Percentiles rank a stretch among this genome's conserved stretches.
Evolutionary conservation across 228 moss, liverwort and hornwort genomes (phyloP).

Genomic region (Sphagnum magellanicum): DNA sequence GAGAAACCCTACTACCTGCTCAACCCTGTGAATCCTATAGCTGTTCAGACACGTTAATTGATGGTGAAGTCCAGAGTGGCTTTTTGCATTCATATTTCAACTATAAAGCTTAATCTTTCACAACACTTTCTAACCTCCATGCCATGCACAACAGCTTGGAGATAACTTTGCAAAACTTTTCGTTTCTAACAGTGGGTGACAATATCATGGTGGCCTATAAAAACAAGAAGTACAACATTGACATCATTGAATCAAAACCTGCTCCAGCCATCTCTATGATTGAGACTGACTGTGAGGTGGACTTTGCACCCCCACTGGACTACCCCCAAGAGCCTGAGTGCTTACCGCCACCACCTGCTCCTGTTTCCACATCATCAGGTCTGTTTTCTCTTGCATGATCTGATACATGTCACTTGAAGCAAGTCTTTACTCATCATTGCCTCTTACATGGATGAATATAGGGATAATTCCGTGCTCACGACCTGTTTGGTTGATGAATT

Average conservation of each 20-base stretch:
- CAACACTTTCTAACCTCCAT: no score
- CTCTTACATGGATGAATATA: no score
- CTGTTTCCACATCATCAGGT: conserved; percentile 73
- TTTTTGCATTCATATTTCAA: no score
- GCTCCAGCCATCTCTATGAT: conserved; percentile 92
- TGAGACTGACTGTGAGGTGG: conserved; percentile 99
- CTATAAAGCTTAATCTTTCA: no score
- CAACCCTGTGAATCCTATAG: no score
- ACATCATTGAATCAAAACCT: conserved; percentile 96
- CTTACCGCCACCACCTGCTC: conserved; percentile 48
- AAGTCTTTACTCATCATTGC: no score
- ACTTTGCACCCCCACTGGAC: conserved; percentile 95
- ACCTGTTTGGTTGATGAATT: neutral
- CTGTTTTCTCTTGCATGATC: neutral
- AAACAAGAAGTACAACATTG: conserved; percentile 97
- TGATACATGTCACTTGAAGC: no score
- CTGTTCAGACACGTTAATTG: no score
- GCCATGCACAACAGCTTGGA: conserved; percentile 94
- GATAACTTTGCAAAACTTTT: conserved; percentile 90
- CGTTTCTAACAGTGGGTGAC: conserved; percentile 93
- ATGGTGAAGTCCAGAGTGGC: no score
- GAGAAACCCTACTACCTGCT: no score
- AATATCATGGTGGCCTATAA: conserved; percentile 99
- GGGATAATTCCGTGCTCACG: no score
- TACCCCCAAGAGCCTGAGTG: conserved; percentile 97